Evolutionary conservation across 257 asterid species (phyloP).

Genomic region (Lantana camara): DNA sequence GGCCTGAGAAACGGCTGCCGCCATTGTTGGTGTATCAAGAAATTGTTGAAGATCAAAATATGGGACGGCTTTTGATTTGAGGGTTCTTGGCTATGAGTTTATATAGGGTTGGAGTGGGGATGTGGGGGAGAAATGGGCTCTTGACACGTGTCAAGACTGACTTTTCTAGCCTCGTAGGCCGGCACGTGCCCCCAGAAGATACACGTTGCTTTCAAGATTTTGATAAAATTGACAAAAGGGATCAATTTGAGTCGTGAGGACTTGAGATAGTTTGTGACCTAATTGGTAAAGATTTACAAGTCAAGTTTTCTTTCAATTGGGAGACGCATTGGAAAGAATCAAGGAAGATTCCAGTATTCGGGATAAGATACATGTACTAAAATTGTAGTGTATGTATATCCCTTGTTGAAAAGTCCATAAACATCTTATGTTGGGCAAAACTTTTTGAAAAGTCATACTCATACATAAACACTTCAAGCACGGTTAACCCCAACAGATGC

Average conservation of each 20-base stretch:
- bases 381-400: too few relatives aligned
- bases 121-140: slow-evolving; percentile 10
- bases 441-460: too few relatives aligned
- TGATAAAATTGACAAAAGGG: neutral
- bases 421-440: too few relatives aligned
- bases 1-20: slow-evolving; percentile 16
- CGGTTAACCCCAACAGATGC: too few relatives aligned
- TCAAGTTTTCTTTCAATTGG: too few relatives aligned
- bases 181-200: neutral
- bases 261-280: neutral
- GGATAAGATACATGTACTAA: too few relatives aligned
- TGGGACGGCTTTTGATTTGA: neutral
- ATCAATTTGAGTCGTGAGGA: slow-evolving; percentile 15
- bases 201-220: slow-evolving; percentile 25
- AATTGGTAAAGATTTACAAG: neutral
- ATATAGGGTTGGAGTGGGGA: slow-evolving; percentile 20
- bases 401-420: too few relatives aligned
- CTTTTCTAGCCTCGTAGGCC: neutral
- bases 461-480: too few relatives aligned
- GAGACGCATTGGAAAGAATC: neutral
- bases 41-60: neutral
- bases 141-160: slow-evolving; percentile 29
- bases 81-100: neutral
- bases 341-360: neutral
- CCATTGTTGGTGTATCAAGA: slow-evolving; percentile 23